Percentiles rank a stretch among this genome's conserved stretches.
These are phyloP conservation scores for Gyromitra esculenta DNA, from an alignment of 2,329 filamentous ascomycete genomes.

Conservation along the genomic window DNA sequence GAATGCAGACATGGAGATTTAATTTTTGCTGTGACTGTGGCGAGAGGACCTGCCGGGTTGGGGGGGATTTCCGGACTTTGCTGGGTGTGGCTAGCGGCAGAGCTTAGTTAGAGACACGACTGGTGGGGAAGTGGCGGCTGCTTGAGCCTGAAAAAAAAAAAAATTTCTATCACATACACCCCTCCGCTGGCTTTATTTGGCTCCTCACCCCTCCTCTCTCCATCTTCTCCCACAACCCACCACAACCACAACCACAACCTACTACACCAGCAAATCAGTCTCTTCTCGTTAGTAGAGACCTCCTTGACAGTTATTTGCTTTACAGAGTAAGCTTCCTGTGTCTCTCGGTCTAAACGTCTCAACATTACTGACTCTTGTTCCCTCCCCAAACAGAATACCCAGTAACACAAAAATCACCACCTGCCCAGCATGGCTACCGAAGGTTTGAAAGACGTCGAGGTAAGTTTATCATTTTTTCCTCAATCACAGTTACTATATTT, in stretches of 20 bases:
- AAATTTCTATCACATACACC: slow-evolving; percentile 44
- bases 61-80: slow-evolving; percentile 1
- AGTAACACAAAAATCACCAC: slow-evolving; percentile 33
- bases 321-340: slow-evolving; percentile 14
- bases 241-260: slow-evolving; percentile 40
- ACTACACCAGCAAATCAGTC: slow-evolving; percentile 27
- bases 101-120: neutral
- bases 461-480: slow-evolving; percentile 33
- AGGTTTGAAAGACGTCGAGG: slow-evolving; percentile 56
- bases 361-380: slow-evolving; percentile 8
- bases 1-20: neutral
- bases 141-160: slow-evolving; percentile 42
- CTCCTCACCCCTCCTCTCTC: slow-evolving; percentile 33
- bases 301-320: slow-evolving; percentile 37
- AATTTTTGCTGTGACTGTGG: slow-evolving; percentile 28
- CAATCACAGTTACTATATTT: neutral
- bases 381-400: slow-evolving; percentile 25
- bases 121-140: slow-evolving; percentile 30
- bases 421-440: slow-evolving; percentile 55
- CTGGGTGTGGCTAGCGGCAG: slow-evolving; percentile 29
- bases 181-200: slow-evolving; percentile 50
- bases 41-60: slow-evolving; percentile 33
- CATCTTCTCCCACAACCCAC: slow-evolving; percentile 42
- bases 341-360: neutral
- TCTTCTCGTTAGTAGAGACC: slow-evolving; percentile 33